Base-by-base conservation (phyloP, 768 basidiomycete genomes). In the Exsudoporus frostii region DNA sequence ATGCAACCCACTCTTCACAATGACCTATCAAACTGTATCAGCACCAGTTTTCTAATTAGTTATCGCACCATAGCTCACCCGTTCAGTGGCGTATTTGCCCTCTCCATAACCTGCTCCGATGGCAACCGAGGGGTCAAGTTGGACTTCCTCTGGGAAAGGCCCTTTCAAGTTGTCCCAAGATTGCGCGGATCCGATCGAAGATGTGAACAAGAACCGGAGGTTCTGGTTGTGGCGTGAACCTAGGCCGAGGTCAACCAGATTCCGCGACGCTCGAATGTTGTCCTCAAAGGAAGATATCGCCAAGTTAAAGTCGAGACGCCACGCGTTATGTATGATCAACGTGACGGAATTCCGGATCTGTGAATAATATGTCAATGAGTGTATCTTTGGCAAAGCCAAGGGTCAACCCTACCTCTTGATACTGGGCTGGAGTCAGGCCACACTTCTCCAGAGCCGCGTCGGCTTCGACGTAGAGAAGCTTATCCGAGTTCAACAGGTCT, bases 21-120 rank as follows among this genome's bases (percentile, higher is more conserved):
- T 69, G 8, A 79, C 62, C 68, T 76, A 30, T 15, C 19, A 7
- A 22, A 14, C 3, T 14, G 22, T 7, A 20, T 60, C 24, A 48
- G 32, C 7, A 36, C 9, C 3, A 9, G 19, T 10, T 5, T 1
- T 27, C 13, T 11, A 7, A 6, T 29, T 5, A 37, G 7, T 9
- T n/a, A 4, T 6, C 40, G 7, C 24, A 24, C 3, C 29, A 11
- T 11, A 10, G 57, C 73, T 19, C 41, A 72, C 68, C 44, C 72
- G 59, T 61, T 80, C 78, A 0, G 72, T 56, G 4, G 73, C 55
- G 53, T 75, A 80, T 60, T 82, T 82, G 1, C 69, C 63, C 51
- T 79, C 78, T 13, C 75, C 70, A 44, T 81, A 81, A 0, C 80
- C 80, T 15, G 51, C 56, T 2, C 76, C 76, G 3, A 70, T 48